Evolutionary conservation across 768 basidiomycete genomes (phyloP), one percentile per base, ranked within the genome.

Genomic region (Gloeostereum incarnatum): DNA sequence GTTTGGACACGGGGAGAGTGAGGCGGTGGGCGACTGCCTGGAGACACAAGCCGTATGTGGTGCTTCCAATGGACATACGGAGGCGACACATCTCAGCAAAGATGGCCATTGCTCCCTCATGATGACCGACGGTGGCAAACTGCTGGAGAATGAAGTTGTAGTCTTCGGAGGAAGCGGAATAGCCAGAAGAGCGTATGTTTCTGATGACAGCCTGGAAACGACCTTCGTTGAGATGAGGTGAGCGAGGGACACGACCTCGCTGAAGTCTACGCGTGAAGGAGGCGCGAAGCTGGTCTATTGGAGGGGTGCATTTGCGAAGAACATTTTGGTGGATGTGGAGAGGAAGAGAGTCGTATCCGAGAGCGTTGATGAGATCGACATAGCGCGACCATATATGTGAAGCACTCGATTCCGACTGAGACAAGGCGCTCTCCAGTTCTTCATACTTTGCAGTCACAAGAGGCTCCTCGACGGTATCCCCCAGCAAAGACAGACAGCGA

Each of bases 111-210:
- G 70, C 67, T 7, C 81, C 83, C 16, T 62, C 49, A 47, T 75
- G 63, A 49, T 89, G 71, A n/a, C 86, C 88, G 3, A 76, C 74
- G 0, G 78, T 75, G 23, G 85, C 81, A 43, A 86, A 86, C 43
- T 86, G 82, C 44, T 73, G 68, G 36, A 91, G 54, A 42, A 91
- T 60, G 49, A 78, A 79, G 53, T 88, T 69, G 54, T 82, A 90
- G 54, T 90, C 88, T 2, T 76, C 72, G 37, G 81, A 41, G 57
- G 69, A 40, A 16, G 72, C 66, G 31, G 56, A 52, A 39, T 51
- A 49, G 2, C 75, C 77, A 9, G 69, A 50, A 26, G 65, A 61
- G 38, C 75, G 75, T 17, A 89, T 87, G 53, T 84, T 83, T 37
- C 67, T 67, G 42, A 91, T 71, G 51, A 91, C 61, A 14, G 66